Evolutionary conservation across 805 yeast species (phyloP).

Genomic region (Grigorovia yakushimaensis): DNA sequence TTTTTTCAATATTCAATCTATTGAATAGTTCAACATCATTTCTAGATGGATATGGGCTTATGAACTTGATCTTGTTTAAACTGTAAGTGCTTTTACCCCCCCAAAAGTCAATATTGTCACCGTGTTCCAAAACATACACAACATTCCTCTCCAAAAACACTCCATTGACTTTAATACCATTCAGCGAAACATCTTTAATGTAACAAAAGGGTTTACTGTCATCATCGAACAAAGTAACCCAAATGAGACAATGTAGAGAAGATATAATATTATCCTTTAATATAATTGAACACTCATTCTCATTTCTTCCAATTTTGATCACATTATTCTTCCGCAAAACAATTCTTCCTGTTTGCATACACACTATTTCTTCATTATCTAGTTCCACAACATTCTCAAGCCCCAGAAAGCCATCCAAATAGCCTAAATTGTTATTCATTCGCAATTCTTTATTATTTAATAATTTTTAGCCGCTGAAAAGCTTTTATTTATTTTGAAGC

Average conservation of each 20-base stretch:
- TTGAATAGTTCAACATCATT: not conserved
- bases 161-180: conserved; percentile 41
- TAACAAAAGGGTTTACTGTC: conserved; percentile 38
- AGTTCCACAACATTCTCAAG: not conserved
- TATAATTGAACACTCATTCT: conserved; percentile 25
- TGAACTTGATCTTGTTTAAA: no score
- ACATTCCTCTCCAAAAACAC: conserved; percentile 24
- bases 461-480: conserved; percentile 1
- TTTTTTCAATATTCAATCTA: conserved; percentile 14
- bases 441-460: not conserved
- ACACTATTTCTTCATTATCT: conserved; percentile 5
- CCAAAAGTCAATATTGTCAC: conserved; percentile 34
- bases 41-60: not conserved
- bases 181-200: conserved; percentile 40
- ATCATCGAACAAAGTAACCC: conserved; percentile 43
- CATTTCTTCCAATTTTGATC: conserved; percentile 37
- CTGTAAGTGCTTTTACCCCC: conserved; percentile 4
- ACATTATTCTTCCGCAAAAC: conserved; percentile 25
- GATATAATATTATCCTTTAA: conserved; percentile 35
- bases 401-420: conserved; percentile 11
- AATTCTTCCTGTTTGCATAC: conserved; percentile 3
- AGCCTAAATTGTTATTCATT: conserved; percentile 8
- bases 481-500: not conserved
- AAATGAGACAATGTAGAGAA: conserved; percentile 37
- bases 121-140: conserved; percentile 29